Base-by-base conservation (phyloP, 257 asterid genomes). In the Fraxinus excelsior region DNA sequence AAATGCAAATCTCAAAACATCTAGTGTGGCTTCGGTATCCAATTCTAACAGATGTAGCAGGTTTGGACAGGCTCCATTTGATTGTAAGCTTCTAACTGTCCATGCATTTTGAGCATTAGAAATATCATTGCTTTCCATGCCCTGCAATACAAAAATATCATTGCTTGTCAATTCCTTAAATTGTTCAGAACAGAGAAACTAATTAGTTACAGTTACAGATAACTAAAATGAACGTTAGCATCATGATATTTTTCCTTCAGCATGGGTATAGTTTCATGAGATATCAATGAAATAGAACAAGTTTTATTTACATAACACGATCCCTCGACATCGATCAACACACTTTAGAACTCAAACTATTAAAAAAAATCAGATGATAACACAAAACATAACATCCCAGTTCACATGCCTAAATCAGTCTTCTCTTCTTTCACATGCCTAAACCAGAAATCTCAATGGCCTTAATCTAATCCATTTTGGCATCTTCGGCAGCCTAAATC, bases 21-120 rank as follows among this genome's bases (percentile, higher is more conserved):
- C 91, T 72, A 95, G 90, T 71, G 99, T 89, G 81, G 99, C 96
- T 83, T 87, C 92, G 26, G 97, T 90, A 85, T 95, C 98, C 82
- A 93, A 80, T 74, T 90, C 90, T 83, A 95, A 84, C 69, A 95
- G 93, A 86, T 91, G 84, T 77, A 83, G 84, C 77, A 95, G 77
- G 81, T 93, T 91, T 37, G 92, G 88, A 68, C 80, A 76, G 76
- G 82, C 80, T 74, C 77, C 83, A 84, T 77, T 75, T 71, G 85
- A 84, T 70, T 86, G 83, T 68, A 86, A 78, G 73, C 76, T 73
- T 71, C 88, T 77, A 72, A 73, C 78, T 31, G 84, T 83, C 86
- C 80, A 73, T 28, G 88, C 81, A 85, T 85, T 89, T 72, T 91
- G 89, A 71, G 88, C 85, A 84, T 84, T 83, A 74, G 91, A 88